Conservation (phyloP, 1,139 yeast genomes). For the Taphrina wiesneri region DNA sequence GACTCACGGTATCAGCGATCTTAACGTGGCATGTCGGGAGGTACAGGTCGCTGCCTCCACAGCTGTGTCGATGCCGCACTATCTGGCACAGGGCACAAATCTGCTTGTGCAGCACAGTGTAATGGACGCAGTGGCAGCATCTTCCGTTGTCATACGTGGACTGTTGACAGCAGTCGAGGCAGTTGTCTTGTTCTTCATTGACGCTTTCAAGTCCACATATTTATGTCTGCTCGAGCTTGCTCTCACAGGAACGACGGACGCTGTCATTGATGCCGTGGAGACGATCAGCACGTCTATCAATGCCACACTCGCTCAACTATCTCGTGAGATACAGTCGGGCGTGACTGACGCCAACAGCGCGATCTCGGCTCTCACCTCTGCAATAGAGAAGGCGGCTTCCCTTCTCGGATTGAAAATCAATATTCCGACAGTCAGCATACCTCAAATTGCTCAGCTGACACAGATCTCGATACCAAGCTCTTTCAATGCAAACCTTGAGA, state of each 20-base stretch:
- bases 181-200: conserved; percentile 64
- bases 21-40: conserved; percentile 49
- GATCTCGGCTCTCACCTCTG: conserved; percentile 49
- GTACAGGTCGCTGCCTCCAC: conserved; percentile 53
- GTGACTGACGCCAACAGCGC: conserved; percentile 55
- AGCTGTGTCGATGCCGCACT: conserved; percentile 56
- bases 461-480: conserved; percentile 64
- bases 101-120: conserved; percentile 53
- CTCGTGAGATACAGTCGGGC: conserved; percentile 68
- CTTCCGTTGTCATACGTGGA: conserved; percentile 49
- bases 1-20: conserved; percentile 41
- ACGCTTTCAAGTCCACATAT: conserved; percentile 78
- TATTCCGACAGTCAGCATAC: conserved; percentile 52
- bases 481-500: conserved; percentile 56
- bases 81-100: conserved; percentile 59
- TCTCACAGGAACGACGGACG: conserved; percentile 67
- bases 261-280: conserved; percentile 73
- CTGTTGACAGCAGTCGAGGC: conserved; percentile 60
- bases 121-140: conserved; percentile 52
- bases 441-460: conserved; percentile 57
- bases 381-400: conserved; percentile 51
- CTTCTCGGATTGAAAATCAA: conserved; percentile 55
- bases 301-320: conserved; percentile 55
- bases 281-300: conserved; percentile 62
- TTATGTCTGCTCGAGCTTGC: conserved; percentile 77